These are phyloP conservation scores for Platanus orientalis DNA, from an alignment of 164 flowering plant species.

Conservation along the genomic window DNA sequence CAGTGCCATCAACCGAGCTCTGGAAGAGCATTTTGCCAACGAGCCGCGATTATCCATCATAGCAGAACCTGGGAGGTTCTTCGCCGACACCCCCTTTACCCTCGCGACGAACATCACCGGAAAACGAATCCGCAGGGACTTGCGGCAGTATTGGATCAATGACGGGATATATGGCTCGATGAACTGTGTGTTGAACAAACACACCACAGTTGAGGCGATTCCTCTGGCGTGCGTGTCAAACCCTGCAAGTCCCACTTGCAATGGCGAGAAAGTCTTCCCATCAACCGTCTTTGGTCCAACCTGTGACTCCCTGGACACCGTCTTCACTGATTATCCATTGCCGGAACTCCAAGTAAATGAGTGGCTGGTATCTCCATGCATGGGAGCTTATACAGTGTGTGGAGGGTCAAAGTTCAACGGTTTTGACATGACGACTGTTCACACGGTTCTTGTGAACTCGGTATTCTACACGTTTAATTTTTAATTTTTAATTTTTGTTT, in stretches of 20 bases:
- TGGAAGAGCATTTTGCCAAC: constrained; percentile 24
- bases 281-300: constrained; percentile 63
- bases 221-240: constrained; percentile 33
- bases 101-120: constrained; percentile 44
- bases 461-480: too few species aligned
- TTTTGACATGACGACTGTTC: constrained; percentile 26
- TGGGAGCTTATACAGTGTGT: constrained; percentile 57
- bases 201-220: constrained; percentile 27
- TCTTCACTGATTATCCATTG: constrained; percentile 28
- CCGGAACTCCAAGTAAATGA: constrained; percentile 56
- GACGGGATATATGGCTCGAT: constrained; percentile 62
- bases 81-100: constrained; percentile 48
- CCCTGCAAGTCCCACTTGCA: constrained; percentile 26
- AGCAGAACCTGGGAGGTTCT: constrained; percentile 20
- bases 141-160: constrained; percentile 54
- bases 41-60: constrained; percentile 15
- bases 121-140: constrained; percentile 44
- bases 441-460: constrained; percentile 24
- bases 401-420: constrained; percentile 55
- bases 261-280: constrained; percentile 17
- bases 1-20: constrained; percentile 24
- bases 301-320: constrained; percentile 44
- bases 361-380: constrained; percentile 49
- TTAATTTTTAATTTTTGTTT: too few species aligned
- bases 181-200: constrained; percentile 35